Evolutionary conservation across 805 yeast species (phyloP).

Genomic region (Kuraishia piskuri): DNA sequence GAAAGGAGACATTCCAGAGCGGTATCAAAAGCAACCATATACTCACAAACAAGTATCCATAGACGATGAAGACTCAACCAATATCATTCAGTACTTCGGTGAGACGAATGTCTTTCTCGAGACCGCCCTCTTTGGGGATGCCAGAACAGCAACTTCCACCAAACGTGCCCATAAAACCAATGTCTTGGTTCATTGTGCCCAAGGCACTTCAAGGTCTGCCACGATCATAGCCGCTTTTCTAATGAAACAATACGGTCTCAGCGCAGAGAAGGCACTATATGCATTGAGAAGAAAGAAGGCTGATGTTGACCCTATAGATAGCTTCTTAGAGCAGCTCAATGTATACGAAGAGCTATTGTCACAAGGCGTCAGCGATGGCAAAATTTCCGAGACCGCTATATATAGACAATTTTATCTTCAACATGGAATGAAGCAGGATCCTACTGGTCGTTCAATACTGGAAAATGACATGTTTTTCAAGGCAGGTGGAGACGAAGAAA

Average conservation of each 20-base stretch:
- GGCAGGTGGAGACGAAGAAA: conserved; percentile 4
- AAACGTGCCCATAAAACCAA: conserved; percentile 31
- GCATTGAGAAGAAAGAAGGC: conserved; percentile 63
- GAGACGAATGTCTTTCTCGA: conserved; percentile 61
- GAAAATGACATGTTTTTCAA: neutral
- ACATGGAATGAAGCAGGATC: conserved; percentile 23
- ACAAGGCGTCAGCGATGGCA: conserved; percentile 29
- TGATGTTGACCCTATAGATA: conserved; percentile 60
- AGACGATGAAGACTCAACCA: conserved; percentile 62
- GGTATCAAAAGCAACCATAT: conserved; percentile 36
- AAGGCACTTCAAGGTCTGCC: conserved; percentile 43
- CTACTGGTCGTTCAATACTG: neutral
- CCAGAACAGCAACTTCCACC: conserved; percentile 11
- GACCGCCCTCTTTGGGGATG: conserved; percentile 43
- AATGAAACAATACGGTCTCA: conserved; percentile 46
- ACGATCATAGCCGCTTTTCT: conserved; percentile 36
- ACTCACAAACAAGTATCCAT: conserved; percentile 53
- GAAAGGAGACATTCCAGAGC: conserved; percentile 51
- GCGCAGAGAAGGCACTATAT: conserved; percentile 54
- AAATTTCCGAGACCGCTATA: conserved; percentile 9
- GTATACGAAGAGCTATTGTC: conserved; percentile 40
- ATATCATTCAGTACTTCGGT: conserved; percentile 57
- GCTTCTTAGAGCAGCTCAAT: conserved; percentile 64
- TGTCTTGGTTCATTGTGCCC: conserved; percentile 44
- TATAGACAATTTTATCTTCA: conserved; percentile 37